A percentile compares a stretch with the other conserved stretches of the same genome.
Evolutionary conservation across 257 asterid genomes (phyloP).

Genomic region (Plantago major): DNA sequence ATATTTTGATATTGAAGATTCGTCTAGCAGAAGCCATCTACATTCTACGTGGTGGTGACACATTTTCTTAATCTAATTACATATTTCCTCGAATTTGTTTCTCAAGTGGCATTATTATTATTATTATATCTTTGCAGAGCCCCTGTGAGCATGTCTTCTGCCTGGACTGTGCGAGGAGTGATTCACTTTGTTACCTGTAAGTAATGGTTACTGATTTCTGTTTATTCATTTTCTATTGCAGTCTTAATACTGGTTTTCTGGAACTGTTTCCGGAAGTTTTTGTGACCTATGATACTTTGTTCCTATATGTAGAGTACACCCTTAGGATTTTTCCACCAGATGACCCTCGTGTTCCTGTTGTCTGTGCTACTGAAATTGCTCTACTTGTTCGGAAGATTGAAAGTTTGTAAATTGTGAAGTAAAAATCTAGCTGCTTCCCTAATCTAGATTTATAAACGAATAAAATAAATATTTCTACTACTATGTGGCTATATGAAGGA

Average conservation of each 20-base stretch:
- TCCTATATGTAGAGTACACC: background rate
- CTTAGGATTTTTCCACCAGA: no score
- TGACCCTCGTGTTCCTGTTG: no score
- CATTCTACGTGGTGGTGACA: background rate
- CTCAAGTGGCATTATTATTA: conserved; percentile 4
- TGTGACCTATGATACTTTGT: background rate
- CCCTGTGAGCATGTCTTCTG: conserved; percentile 97
- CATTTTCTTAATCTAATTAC: conserved; percentile 9
- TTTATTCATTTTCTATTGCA: background rate
- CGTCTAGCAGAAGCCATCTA: conserved; percentile 11
- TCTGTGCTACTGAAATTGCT: no score
- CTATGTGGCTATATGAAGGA: no score
- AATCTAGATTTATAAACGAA: no score
- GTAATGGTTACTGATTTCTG: conserved; percentile 21
- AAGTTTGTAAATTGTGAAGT: no score
- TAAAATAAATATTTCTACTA: no score
- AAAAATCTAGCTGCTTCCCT: no score
- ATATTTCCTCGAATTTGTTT: conserved; percentile 1
- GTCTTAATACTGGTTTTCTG: background rate
- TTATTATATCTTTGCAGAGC: conserved; percentile 56
- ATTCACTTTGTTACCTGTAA: conserved; percentile 94
- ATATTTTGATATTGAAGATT: background rate
- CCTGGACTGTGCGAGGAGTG: conserved; percentile 93
- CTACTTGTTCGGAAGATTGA: no score
- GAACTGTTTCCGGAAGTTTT: background rate